A percentile compares a stretch with the other conserved stretches of the same genome.
phyloP scores from a whole-genome alignment of 306 rosid species.

The Adenanthera pavonina region DNA sequence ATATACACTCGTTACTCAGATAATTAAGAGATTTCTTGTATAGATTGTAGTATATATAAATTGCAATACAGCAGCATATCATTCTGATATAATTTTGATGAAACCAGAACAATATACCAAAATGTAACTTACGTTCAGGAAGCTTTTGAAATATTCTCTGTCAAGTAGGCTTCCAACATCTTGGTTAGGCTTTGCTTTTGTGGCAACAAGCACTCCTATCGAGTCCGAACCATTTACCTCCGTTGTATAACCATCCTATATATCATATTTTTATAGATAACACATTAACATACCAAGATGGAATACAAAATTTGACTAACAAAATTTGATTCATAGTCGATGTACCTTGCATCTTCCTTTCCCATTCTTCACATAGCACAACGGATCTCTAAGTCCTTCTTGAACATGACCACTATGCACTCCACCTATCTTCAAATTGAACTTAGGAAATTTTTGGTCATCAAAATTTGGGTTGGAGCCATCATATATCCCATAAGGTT shows the following conservation, averaged over 20 bases:
- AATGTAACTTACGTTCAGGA: conserved; percentile 65
- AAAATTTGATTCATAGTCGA: background rate
- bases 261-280: conserved; percentile 38
- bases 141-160: conserved; percentile 73
- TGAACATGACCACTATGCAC: conserved; percentile 94
- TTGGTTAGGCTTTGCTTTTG: conserved; percentile 72
- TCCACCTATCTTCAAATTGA: conserved; percentile 65
- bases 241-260: conserved; percentile 87
- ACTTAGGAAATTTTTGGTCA: conserved; percentile 65
- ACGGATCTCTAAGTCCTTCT: conserved; percentile 73
- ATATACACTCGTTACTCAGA: background rate
- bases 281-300: background rate
- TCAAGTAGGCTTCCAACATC: conserved; percentile 58
- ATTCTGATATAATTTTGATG: background rate
- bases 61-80: background rate
- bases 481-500: conserved; percentile 75
- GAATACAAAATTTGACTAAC: background rate
- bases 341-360: conserved; percentile 82
- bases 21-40: background rate
- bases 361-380: conserved; percentile 68
- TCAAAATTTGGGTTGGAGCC: conserved; percentile 90
- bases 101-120: background rate
- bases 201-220: conserved; percentile 81
- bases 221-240: conserved; percentile 68
- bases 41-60: background rate